Conservation (phyloP, 2,329 filamentous ascomycete species). For the Epichloe bromicola region DNA sequence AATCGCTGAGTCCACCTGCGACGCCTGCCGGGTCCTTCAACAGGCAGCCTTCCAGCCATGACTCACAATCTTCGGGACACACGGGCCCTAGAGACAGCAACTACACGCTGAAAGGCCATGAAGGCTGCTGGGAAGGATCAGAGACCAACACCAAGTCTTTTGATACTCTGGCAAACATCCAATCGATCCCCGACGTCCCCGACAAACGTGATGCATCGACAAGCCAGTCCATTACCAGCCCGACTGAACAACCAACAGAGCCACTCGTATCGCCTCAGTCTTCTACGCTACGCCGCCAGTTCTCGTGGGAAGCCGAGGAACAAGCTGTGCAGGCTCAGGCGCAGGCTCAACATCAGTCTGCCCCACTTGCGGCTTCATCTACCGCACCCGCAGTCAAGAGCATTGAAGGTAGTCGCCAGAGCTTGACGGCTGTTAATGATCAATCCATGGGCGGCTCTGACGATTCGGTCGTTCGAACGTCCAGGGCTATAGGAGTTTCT, state of each 20-base stretch:
- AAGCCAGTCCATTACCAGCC: not conserved
- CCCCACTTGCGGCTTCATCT: not conserved
- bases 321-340: conserved; percentile 15
- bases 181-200: not conserved
- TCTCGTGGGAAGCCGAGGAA: conserved; percentile 26
- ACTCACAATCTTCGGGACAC: conserved; percentile 9
- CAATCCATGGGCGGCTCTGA: not conserved
- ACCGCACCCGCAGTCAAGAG: not conserved
- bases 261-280: conserved; percentile 2
- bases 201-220: not conserved
- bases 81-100: conserved; percentile 38
- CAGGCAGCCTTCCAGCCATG: conserved; percentile 7
- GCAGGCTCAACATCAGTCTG: not conserved
- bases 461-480: not conserved
- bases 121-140: conserved; percentile 47
- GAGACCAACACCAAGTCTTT: conserved; percentile 7
- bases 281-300: conserved; percentile 15
- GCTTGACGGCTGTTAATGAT: not conserved
- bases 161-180: not conserved
- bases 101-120: conserved; percentile 53
- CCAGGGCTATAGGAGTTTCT: not conserved
- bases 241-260: not conserved
- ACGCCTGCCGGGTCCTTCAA: conserved; percentile 8
- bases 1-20: conserved; percentile 45
- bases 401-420: not conserved